Base-by-base conservation (phyloP, 2,329 filamentous ascomycete genomes). In the Beauveria pseudobassiana region DNA sequence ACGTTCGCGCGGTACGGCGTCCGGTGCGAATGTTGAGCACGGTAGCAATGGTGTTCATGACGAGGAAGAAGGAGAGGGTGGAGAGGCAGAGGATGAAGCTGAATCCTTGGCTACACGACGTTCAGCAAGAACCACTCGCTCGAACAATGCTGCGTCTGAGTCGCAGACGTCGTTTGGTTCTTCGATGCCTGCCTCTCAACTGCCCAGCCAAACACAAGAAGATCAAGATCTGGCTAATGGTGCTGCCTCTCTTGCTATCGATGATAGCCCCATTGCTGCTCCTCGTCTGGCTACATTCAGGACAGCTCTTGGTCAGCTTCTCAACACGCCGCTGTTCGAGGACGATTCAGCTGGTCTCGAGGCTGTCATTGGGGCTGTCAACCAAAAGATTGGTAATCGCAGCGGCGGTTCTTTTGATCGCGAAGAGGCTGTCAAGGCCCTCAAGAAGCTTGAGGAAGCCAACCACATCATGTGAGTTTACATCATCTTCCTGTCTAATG, bases 401-500 rank as follows among this genome's bases (percentile, higher is more conserved):
- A 71, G 77, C 28, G 82, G 81, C 5, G 82, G 83, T 8, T 75
- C 80, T 43, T 99, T 96, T 75, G 82, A 79, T 28, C 82, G 82
- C 43, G 79, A 78, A 0, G 95, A 99, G 75, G 91, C 89, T 0
- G 77, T 88, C 62, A 84, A 87, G 73, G 93, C 91, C 50, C 78
- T 99, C 62, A 85, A 85, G 74, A 86, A 83, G 71, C 87, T 99
- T 85, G 88, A 91, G 69, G 87, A 90, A 66, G 80, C 82, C 68
- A 97, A 97, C 74, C 87, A 93, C 78, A 87, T 99, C 71, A 99
- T 99, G 93, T 93, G 79, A 84, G 90, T 86, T 61, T 54, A 12
- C 20, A 24, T 26, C 30, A 9, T 24, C 30, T 42, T 26, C 54
- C 55, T 24, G 24, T n/a, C 22, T 16, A 18, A 59, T 5, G 14